Base-by-base conservation (phyloP, 148 eudicot genomes). In the Rhododendron vialii region DNA sequence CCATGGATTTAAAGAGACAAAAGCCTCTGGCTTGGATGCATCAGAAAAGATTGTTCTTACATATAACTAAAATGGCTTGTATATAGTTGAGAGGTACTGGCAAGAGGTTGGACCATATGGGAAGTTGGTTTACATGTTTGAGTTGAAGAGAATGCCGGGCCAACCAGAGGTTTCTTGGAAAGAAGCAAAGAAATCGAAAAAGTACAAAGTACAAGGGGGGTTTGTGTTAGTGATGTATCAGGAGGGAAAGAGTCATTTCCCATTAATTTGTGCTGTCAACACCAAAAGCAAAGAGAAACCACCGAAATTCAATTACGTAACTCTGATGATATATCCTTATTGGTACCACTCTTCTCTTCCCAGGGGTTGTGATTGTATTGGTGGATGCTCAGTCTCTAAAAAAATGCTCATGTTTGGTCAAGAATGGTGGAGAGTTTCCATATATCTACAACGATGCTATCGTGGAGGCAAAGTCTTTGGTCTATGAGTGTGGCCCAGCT, bases 401-500 rank as follows among this genome's bases (percentile, higher is more conserved):
- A 51, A 86, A 82, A 86, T 96, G 98, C 81, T 63, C 92, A 24
- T 96, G 98, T 35, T 2, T 89, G 92, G 87, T 85, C 22, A 92
- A 79, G 84, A 95, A 96, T 76, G 96, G 95, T 26, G 98, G 97
- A 3, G 94, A 93, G 84, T 92, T 96, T 85, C 98, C 99, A 13
- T 96, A 89, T 87, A 96, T 92, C 84, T 84, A 80, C 65, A 90
- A 96, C 63, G 96, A 95, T 7, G 98, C 95, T 26, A 92, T 96
- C 53, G 98, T 96, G 43, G 94, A 93, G 86, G 90, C 89, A 63
- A 95, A 95, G 71, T 61, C 96, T 33, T 88, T 94, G 63, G 98
- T 95, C 4, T 93, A 92, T 75, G 99, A 96, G 84, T 96, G 98
- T 86, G 98, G 99, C 47, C 98, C 98, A 45, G 88, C 85, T 51